These are phyloP conservation scores for Aspergillus bridgeri DNA, from an alignment of 495 filamentous ascomycete genomes.

Conservation along the genomic window DNA sequence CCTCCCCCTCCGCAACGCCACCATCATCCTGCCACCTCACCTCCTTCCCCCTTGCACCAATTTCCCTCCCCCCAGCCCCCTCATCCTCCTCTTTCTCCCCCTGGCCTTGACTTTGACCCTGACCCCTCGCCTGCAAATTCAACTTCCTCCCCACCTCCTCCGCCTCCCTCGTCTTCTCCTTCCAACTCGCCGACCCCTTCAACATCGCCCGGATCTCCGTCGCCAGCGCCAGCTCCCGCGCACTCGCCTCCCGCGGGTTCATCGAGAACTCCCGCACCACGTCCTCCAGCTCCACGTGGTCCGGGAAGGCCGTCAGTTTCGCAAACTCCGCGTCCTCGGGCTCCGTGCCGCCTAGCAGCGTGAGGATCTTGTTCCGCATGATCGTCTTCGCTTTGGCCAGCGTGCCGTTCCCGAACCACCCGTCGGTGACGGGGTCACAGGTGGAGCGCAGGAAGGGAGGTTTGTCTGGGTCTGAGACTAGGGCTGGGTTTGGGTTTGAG, in stretches of 20 bases:
- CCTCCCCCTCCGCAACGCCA: constrained; percentile 6
- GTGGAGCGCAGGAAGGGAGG: constrained; percentile 38
- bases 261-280: constrained; percentile 30
- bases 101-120: too few relatives aligned
- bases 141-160: constrained; percentile 6
- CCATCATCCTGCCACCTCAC: neutral
- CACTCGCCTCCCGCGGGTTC: constrained; percentile 22
- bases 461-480: constrained; percentile 1
- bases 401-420: constrained; percentile 78
- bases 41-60: constrained; percentile 13
- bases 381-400: constrained; percentile 76
- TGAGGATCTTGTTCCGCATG: constrained; percentile 75
- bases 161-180: constrained; percentile 10
- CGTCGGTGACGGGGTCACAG: constrained; percentile 61
- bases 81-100: constrained; percentile 37
- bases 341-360: constrained; percentile 37
- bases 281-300: constrained; percentile 31
- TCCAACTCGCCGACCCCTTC: constrained; percentile 17
- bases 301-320: constrained; percentile 41
- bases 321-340: constrained; percentile 51
- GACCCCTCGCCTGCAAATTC: too few relatives aligned
- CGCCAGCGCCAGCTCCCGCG: constrained; percentile 28
- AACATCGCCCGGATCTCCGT: constrained; percentile 16
- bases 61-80: constrained; percentile 29
- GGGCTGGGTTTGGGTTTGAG: too few relatives aligned